Conservation (phyloP, 2,329 filamentous ascomycete genomes). For the Cladophialophora exuberans region DNA sequence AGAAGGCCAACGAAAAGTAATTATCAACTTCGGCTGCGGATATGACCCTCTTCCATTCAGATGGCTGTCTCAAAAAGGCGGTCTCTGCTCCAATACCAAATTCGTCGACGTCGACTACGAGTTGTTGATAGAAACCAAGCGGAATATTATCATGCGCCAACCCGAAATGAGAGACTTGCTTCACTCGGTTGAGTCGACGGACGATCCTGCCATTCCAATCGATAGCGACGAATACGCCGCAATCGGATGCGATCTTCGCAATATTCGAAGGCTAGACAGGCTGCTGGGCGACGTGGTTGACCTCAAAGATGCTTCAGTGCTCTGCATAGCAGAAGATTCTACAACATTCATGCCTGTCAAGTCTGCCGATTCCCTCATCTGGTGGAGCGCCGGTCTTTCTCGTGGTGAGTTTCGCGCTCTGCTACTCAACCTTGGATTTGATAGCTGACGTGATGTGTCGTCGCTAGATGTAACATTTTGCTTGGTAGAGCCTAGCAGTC, state of each 20-base stretch:
- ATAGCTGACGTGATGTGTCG: not conserved
- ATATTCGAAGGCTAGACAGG: conserved; percentile 63
- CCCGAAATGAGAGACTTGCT: conserved; percentile 29
- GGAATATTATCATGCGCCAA: conserved; percentile 28
- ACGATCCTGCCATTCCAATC: conserved; percentile 4
- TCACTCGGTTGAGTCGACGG: not conserved
- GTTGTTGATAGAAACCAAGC: conserved; percentile 30
- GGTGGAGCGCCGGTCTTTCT: conserved; percentile 72
- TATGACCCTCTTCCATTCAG: conserved; percentile 82
- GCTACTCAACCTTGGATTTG: not conserved
- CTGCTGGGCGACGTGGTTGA: conserved; percentile 63
- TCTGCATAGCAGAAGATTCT: conserved; percentile 89
- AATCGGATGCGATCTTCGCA: conserved; percentile 53
- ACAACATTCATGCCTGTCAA: conserved; percentile 83
- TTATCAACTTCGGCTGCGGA: conserved; percentile 33
- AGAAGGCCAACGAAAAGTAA: conserved; percentile 37
- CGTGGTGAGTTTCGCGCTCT: conserved; percentile 57
- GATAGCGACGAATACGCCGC: conserved; percentile 32
- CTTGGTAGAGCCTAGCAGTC: conserved; percentile 82
- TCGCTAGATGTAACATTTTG: conserved; percentile 71
- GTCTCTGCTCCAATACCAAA: conserved; percentile 39
- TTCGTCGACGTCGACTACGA: conserved; percentile 34
- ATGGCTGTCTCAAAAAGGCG: conserved; percentile 68
- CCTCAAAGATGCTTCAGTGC: conserved; percentile 62
- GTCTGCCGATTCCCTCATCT: conserved; percentile 74